A percentile compares a stretch with the other conserved stretches of the same genome.
Evolutionary conservation across 1,284 basidiomycete genomes (phyloP).

Genomic region (Coriolopsis trogii): DNA sequence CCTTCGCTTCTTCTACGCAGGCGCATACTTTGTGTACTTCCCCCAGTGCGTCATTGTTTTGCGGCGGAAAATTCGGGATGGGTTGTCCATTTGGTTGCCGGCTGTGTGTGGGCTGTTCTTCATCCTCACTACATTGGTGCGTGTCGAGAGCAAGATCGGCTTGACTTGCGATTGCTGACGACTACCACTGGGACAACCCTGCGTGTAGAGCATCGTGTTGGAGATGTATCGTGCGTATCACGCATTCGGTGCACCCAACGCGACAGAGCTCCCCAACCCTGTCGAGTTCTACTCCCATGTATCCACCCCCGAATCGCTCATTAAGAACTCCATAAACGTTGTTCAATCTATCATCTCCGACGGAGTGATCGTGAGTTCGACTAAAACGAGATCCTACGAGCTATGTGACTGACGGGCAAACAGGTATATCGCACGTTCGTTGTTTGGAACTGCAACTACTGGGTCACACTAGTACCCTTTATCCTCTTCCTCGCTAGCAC

Average conservation of each 20-base stretch:
- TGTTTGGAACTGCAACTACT: not conserved
- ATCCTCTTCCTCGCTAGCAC: not conserved
- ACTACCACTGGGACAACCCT: no score
- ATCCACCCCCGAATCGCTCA: not conserved
- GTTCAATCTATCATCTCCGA: not conserved
- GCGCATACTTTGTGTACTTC: not conserved
- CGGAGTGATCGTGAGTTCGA: not conserved
- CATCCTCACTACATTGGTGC: no score
- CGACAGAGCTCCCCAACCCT: not conserved
- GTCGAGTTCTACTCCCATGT: not conserved
- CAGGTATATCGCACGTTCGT: slow-evolving; percentile 1
- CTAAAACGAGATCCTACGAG: not conserved
- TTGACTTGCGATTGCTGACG: no score
- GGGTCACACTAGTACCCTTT: not conserved
- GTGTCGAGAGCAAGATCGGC: no score
- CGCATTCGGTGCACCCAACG: not conserved
- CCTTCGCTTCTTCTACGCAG: no score
- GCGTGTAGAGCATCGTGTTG: not conserved
- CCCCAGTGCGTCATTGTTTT: not conserved
- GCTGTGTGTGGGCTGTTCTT: not conserved
- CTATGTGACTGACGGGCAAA: not conserved
- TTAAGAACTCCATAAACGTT: not conserved
- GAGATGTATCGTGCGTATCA: not conserved
- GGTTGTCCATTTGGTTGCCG: not conserved
- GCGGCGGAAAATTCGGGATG: not conserved